phyloP scores from a whole-genome alignment of 768 basidiomycete genomes.

The Fibroporia radiculosa region DNA sequence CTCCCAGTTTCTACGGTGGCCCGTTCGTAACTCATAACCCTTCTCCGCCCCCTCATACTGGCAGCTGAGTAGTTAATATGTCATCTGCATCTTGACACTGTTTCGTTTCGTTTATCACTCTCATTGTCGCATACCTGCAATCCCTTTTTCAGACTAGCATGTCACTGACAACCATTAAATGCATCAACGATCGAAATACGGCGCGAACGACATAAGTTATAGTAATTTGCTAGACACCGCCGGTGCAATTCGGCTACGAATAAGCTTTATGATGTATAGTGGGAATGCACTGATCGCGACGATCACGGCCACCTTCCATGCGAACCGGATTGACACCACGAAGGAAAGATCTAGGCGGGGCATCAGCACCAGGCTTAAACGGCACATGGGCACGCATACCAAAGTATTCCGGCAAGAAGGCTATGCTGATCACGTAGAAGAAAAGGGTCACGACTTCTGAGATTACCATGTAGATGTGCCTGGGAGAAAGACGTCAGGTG shows the following conservation, averaged over 20 bases:
- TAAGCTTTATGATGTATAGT: slow-evolving; percentile 82
- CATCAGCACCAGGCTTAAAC: not conserved
- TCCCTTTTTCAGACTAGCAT: slow-evolving; percentile 21
- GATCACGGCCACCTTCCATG: slow-evolving; percentile 93
- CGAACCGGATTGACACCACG: slow-evolving; percentile 80
- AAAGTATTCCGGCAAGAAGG: slow-evolving; percentile 94
- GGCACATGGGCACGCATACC: slow-evolving; percentile 48
- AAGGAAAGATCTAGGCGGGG: slow-evolving; percentile 71
- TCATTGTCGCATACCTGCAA: slow-evolving; percentile 22
- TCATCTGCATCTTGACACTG: slow-evolving; percentile 19
- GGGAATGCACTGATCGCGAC: slow-evolving; percentile 92
- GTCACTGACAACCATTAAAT: slow-evolving; percentile 21
- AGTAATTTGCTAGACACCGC: slow-evolving; percentile 90
- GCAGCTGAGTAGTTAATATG: slow-evolving; percentile 17
- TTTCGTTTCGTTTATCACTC: slow-evolving; percentile 9
- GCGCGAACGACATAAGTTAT: slow-evolving; percentile 27
- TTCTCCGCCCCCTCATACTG: slow-evolving; percentile 38
- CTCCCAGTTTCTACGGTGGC: slow-evolving; percentile 37
- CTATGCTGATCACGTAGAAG: slow-evolving; percentile 86
- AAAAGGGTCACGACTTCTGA: slow-evolving; percentile 84
- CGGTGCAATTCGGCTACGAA: slow-evolving; percentile 81
- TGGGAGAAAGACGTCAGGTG: slow-evolving; percentile 20
- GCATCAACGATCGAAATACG: slow-evolving; percentile 13
- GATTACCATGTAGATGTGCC: slow-evolving; percentile 94
- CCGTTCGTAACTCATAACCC: slow-evolving; percentile 43